Evolutionary conservation across 371 early-diverging fungal genomes (phyloP), one percentile per base, ranked within the genome.

Genomic region (Vairimorpha necatrix): DNA sequence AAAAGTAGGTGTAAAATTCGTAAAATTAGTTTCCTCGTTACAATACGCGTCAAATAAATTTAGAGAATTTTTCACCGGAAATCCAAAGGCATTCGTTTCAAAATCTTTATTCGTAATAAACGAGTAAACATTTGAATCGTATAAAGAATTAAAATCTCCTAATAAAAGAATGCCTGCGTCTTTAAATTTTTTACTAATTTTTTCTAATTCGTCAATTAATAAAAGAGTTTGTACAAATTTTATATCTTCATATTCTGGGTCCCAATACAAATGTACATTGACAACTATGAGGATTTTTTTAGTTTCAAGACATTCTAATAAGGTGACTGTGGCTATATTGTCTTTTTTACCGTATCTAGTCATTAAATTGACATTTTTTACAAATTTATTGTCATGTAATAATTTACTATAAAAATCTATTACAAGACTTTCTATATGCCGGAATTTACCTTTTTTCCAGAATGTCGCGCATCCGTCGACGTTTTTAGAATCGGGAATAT

Each of bases 391-490:
- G 72, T 93, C 87, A 73, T 89, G 88, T 83, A 94, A 87, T 6
- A 93, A 92, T 68, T 91, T 89, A 81, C 93, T 92, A 80, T 91
- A 92, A 85, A 96, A 96, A 82, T 94, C 93, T 28, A 96, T 87
- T 48, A 89, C 80, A 63, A 89, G 87, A 69, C 91, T 88, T 42
- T 92, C 91, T 32, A 93, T 75, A 53, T 92, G 73, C 26, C 82
- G 83, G 82, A 91, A 93, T 77, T 75, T 91, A 58, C 87, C 85
- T 46, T 89, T 77, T 79, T 91, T 93, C 88, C 88, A 97, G 82
- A 98, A 95, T 0, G 90, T 96, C 9, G 95, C 96, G 84, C 96
- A 96, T 4, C 99, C 99, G 84, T 97, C 96, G 0, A 96, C 95
- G 14, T 81, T 78, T 63, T 89, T 82, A 65, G 91, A 90, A 69